Evolutionary conservation across 805 yeast species (phyloP).

Genomic region (Candida dajiaensis): DNA sequence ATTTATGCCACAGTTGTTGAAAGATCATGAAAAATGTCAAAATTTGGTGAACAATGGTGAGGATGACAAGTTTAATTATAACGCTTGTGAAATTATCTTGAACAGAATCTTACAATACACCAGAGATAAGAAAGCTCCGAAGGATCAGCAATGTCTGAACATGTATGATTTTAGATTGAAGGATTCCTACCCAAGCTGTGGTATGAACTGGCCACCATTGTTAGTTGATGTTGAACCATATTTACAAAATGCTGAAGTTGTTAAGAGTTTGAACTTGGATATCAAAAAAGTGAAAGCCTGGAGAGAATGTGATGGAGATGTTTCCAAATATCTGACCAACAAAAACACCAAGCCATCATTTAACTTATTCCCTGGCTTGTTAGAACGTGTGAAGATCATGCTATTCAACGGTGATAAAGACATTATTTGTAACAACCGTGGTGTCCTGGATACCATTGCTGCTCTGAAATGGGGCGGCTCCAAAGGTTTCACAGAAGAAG

Average conservation of each 20-base stretch:
- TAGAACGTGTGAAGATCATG: slow-evolving; percentile 53
- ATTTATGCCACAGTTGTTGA: slow-evolving; percentile 35
- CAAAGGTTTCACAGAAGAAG: slow-evolving; percentile 26
- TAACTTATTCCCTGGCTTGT: slow-evolving; percentile 57
- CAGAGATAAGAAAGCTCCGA: slow-evolving; percentile 25
- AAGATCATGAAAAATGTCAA: slow-evolving; percentile 57
- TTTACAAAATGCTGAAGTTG: slow-evolving; percentile 42
- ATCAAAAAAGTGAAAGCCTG: slow-evolving; percentile 39
- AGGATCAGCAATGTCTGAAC: slow-evolving; percentile 59
- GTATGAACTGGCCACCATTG: slow-evolving; percentile 86
- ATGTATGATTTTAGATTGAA: slow-evolving; percentile 72
- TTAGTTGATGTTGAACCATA: slow-evolving; percentile 47
- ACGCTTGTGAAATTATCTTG: slow-evolving; percentile 41
- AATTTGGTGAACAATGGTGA: slow-evolving; percentile 34
- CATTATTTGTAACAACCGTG: slow-evolving; percentile 77
- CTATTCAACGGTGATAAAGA: slow-evolving; percentile 87
- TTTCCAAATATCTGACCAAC: slow-evolving; percentile 47
- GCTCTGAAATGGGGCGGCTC: slow-evolving; percentile 61
- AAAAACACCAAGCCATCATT: slow-evolving; percentile 53
- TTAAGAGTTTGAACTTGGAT: slow-evolving; percentile 47
- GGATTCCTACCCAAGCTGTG: slow-evolving; percentile 82
- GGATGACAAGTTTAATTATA: slow-evolving; percentile 24
- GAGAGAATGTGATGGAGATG: slow-evolving; percentile 72
- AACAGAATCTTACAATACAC: slow-evolving; percentile 26
- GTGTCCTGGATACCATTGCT: slow-evolving; percentile 62